Conservation (phyloP, 2,329 filamentous ascomycete genomes). For the Claviceps fusiformis region DNA sequence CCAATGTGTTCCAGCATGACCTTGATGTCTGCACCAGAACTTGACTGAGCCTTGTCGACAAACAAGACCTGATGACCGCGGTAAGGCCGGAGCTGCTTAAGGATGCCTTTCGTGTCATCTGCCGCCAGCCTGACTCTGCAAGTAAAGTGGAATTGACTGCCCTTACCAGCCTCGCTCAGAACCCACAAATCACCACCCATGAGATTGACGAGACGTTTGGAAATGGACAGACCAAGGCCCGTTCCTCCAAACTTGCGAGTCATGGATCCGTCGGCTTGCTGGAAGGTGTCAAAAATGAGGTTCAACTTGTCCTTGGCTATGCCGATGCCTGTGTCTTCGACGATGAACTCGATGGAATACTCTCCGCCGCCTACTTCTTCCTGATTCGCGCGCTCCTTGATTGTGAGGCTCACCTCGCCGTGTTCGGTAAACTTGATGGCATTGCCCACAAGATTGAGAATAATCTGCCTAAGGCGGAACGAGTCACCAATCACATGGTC, state of each 20-base stretch:
- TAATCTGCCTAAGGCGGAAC: constrained; percentile 91
- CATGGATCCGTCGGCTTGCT: constrained; percentile 93
- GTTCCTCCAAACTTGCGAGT: constrained; percentile 94
- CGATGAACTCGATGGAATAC: constrained; percentile 90
- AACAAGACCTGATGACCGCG: constrained; percentile 85
- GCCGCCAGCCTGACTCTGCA: constrained; percentile 78
- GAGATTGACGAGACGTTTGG: constrained; percentile 82
- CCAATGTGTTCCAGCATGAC: constrained; percentile 67
- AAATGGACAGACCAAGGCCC: constrained; percentile 86
- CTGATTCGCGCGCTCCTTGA: constrained; percentile 52
- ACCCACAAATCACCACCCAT: constrained; percentile 98
- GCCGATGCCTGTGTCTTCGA: constrained; percentile 92
- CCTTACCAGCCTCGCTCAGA: constrained; percentile 78
- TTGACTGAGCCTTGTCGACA: constrained; percentile 79
- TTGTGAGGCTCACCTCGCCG: constrained; percentile 90
- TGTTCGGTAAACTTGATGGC: constrained; percentile 98
- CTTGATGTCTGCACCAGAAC: constrained; percentile 61
- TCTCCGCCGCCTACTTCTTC: constrained; percentile 55
- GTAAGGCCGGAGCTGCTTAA: constrained; percentile 79
- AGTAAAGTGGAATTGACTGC: constrained; percentile 93
- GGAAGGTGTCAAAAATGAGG: constrained; percentile 97
- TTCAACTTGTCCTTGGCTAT: constrained; percentile 92
- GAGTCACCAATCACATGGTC: constrained; percentile 94
- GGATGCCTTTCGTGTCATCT: constrained; percentile 63
- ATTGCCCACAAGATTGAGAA: constrained; percentile 92